Conservation (phyloP, 345 rosid genomes). For the Erodium maritimum region DNA sequence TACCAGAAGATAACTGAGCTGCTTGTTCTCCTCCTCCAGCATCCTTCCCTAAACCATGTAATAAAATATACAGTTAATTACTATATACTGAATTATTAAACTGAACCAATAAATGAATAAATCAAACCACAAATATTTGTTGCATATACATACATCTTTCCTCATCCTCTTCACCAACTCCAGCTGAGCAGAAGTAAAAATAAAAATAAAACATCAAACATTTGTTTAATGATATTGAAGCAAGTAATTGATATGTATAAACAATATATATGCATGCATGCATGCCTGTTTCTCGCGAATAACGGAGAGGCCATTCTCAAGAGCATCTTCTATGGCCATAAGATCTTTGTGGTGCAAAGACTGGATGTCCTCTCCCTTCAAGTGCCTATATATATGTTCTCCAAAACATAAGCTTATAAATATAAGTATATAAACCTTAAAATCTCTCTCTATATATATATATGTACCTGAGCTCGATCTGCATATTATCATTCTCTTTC, state of each 20-base stretch:
- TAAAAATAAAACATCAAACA: conserved; percentile 5
- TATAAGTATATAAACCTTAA: no score
- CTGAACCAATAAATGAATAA: background rate
- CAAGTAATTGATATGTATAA: background rate
- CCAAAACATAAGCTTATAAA: no score
- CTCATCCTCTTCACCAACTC: conserved; percentile 24
- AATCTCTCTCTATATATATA: no score
- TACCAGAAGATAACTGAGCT: conserved; percentile 9
- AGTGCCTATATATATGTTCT: conserved; percentile 30
- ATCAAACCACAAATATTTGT: background rate
- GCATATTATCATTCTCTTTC: conserved; percentile 78
- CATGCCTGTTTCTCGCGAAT: conserved; percentile 45
- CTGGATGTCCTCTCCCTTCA: conserved; percentile 59
- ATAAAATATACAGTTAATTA: no score
- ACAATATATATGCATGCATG: background rate
- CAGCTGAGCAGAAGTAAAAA: conserved; percentile 17
- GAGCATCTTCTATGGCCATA: conserved; percentile 47
- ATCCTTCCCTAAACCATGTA: conserved; percentile 9
- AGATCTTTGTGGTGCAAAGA: conserved; percentile 51
- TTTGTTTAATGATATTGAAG: background rate
- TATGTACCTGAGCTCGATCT: conserved; percentile 56
- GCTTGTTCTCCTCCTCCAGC: conserved; percentile 9
- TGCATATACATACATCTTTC: conserved; percentile 30
- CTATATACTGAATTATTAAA: background rate
- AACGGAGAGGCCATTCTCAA: conserved; percentile 47